These are phyloP conservation scores for Candida qinlingensis DNA, from an alignment of 805 yeast genomes.

Conservation along the genomic window DNA sequence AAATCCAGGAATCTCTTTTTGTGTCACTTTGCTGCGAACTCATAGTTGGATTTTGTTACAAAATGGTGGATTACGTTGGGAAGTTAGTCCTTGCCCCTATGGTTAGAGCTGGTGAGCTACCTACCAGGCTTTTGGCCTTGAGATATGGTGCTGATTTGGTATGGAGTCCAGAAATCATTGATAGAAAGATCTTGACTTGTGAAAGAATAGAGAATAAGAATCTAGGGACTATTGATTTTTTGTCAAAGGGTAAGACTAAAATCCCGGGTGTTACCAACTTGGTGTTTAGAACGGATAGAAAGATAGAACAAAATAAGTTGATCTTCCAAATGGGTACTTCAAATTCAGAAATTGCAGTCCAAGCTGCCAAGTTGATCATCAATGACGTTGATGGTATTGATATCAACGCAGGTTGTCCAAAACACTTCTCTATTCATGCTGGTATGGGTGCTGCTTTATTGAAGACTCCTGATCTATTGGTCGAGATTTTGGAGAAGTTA, in stretches of 20 bases:
- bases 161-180: slow-evolving; percentile 95
- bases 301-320: slow-evolving; percentile 55
- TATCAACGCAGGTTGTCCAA: slow-evolving; percentile 95
- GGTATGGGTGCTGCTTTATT: slow-evolving; percentile 98
- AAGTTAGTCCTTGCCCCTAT: slow-evolving; percentile 89
- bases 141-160: slow-evolving; percentile 89
- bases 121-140: slow-evolving; percentile 76
- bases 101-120: slow-evolving; percentile 95
- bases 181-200: slow-evolving; percentile 73
- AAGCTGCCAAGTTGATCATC: slow-evolving; percentile 79
- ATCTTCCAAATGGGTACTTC: slow-evolving; percentile 92
- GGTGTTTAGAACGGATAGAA: slow-evolving; percentile 70
- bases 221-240: slow-evolving; percentile 57
- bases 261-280: slow-evolving; percentile 45
- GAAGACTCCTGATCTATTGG: slow-evolving; percentile 72
- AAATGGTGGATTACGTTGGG: slow-evolving; percentile 66
- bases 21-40: not conserved
- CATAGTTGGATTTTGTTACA: not conserved
- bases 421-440: slow-evolving; percentile 86
- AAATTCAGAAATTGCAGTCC: slow-evolving; percentile 75
- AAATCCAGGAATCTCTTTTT: too few relatives aligned
- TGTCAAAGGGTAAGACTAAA: slow-evolving; percentile 37
- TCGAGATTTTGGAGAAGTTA: slow-evolving; percentile 58
- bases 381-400: slow-evolving; percentile 90
- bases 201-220: slow-evolving; percentile 53